Percentiles rank a stretch among this genome's conserved stretches.
These are phyloP conservation scores for Lentinula raphanica DNA, from an alignment of 768 basidiomycete species.

Conservation along the genomic window DNA sequence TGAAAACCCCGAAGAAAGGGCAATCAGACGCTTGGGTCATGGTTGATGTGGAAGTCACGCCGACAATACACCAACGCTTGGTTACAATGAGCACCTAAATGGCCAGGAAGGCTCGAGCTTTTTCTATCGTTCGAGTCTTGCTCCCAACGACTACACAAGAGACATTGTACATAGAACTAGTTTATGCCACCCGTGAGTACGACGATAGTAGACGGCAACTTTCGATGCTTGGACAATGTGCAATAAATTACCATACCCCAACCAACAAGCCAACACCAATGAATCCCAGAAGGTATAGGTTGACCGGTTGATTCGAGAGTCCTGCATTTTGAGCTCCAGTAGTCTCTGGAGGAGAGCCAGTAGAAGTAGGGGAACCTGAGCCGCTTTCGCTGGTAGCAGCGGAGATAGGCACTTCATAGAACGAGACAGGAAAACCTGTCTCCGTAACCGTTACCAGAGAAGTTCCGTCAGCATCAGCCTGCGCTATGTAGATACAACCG, in stretches of 20 bases:
- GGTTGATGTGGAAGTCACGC: slow-evolving; percentile 4
- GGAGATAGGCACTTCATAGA: not conserved
- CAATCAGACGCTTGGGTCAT: slow-evolving; percentile 1
- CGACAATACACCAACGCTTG: not conserved
- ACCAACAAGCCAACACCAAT: not conserved
- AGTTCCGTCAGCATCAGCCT: not conserved
- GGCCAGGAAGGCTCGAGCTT: too few relatives aligned
- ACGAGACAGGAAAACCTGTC: not conserved
- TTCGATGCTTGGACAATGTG: too few relatives aligned
- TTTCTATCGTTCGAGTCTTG: too few relatives aligned
- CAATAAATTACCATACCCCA: too few relatives aligned
- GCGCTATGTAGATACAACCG: not conserved
- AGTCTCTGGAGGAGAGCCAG: not conserved
- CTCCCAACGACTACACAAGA: too few relatives aligned
- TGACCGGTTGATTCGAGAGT: not conserved
- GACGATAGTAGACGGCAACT: too few relatives aligned
- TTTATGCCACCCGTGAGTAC: too few relatives aligned
- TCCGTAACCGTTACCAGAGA: slow-evolving; percentile 1
- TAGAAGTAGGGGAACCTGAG: not conserved
- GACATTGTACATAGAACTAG: too few relatives aligned
- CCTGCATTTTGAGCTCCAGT: not conserved
- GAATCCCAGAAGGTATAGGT: not conserved
- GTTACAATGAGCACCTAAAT: not conserved
- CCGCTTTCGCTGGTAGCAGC: not conserved
- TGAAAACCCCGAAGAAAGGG: slow-evolving; percentile 2